A percentile compares a stretch with the other conserved stretches of the same genome.
phyloP scores from a whole-genome alignment of 306 rosid species.

The Aeschynomene evenia region DNA sequence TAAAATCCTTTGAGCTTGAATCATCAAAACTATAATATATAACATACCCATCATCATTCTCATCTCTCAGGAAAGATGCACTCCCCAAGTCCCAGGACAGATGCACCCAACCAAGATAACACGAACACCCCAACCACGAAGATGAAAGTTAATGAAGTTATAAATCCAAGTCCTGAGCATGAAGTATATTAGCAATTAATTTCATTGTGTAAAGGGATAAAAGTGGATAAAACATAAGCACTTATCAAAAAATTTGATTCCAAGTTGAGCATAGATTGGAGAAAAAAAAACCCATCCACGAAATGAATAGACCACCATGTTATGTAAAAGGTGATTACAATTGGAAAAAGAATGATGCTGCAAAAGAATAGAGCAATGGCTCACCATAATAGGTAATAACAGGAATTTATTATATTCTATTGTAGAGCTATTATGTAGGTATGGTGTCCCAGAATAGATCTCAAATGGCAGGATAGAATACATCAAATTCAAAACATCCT shows the following conservation, averaged over 20 bases:
- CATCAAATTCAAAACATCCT: constrained; percentile 10
- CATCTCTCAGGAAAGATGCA: constrained; percentile 72
- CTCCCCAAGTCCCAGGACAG: constrained; percentile 90
- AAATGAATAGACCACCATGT: constrained; percentile 99
- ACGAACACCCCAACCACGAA: no score
- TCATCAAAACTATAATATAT: no score
- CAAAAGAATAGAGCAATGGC: constrained; percentile 34
- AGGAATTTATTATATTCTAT: constrained; percentile 12
- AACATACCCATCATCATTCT: constrained; percentile 36
- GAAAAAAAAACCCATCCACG: constrained; percentile 94
- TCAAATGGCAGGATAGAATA: constrained; percentile 24
- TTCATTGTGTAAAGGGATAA: no score
- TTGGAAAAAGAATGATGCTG: constrained; percentile 91
- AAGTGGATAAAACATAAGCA: constrained; percentile 51
- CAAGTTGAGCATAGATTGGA: constrained; percentile 90
- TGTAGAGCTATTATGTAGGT: constrained; percentile 1
- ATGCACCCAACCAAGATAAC: no score
- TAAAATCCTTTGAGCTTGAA: constrained; percentile 23
- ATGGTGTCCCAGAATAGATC: neutral
- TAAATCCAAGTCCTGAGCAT: no score
- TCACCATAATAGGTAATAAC: constrained; percentile 16
- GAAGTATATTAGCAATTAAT: no score
- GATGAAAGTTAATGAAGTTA: no score
- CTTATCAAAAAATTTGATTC: constrained; percentile 89
- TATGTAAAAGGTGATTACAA: constrained; percentile 89